phyloP scores from a whole-genome alignment of 768 basidiomycete genomes.

The Imleria badia region DNA sequence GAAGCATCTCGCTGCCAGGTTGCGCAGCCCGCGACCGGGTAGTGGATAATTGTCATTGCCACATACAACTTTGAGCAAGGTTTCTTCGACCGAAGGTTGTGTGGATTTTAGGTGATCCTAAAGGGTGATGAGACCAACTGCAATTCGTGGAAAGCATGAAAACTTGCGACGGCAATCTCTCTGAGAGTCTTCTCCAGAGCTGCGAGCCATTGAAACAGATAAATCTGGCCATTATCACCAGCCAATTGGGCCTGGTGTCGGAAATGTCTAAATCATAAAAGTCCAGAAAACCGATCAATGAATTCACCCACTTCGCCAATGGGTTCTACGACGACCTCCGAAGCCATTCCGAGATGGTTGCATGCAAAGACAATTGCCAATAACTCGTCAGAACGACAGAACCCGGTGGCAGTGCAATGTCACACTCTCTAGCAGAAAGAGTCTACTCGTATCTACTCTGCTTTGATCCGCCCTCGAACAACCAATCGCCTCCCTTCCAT shows the following conservation, averaged over 20 bases:
- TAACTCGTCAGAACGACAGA: neutral
- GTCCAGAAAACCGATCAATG: neutral
- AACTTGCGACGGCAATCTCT: constrained; percentile 51
- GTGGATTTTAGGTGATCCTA: constrained; percentile 67
- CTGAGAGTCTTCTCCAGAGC: constrained; percentile 58
- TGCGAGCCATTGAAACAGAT: constrained; percentile 82
- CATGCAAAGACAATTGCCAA: neutral
- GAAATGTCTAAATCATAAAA: constrained; percentile 12
- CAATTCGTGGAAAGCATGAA: neutral
- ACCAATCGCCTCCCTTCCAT: constrained; percentile 28
- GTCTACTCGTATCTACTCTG: constrained; percentile 20
- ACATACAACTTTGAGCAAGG: constrained; percentile 65
- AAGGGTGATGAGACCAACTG: constrained; percentile 1
- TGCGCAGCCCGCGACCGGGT: constrained; percentile 85
- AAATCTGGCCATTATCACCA: constrained; percentile 78
- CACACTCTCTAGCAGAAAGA: neutral
- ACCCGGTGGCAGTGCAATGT: constrained; percentile 18
- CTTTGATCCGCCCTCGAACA: constrained; percentile 18
- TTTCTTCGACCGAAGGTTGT: constrained; percentile 62
- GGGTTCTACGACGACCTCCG: constrained; percentile 26
- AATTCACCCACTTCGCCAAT: constrained; percentile 32
- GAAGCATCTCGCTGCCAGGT: constrained; percentile 76
- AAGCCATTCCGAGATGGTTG: constrained; percentile 23
- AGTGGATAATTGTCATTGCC: constrained; percentile 67
- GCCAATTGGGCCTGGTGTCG: constrained; percentile 57